Conservation (phyloP, 2,329 filamentous ascomycete species). For the Dendrostoma leiphaemia region DNA sequence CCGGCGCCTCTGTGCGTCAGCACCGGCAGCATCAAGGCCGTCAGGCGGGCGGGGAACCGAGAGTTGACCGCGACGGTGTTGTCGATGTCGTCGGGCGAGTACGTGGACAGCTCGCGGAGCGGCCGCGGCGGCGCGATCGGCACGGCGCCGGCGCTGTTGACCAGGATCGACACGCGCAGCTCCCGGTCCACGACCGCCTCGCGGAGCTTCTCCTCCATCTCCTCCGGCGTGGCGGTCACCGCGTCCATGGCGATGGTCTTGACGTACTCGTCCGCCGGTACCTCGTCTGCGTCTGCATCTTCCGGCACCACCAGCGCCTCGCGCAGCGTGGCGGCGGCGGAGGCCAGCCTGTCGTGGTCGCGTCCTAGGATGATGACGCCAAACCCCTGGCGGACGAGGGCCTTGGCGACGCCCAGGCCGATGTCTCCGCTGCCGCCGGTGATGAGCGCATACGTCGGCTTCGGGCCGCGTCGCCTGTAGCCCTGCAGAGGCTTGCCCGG, state of each 20-base stretch:
- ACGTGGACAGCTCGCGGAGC: conserved; percentile 27
- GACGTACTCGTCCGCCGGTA: conserved; percentile 24
- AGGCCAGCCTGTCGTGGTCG: conserved; percentile 27
- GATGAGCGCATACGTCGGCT: conserved; percentile 30
- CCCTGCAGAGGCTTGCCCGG: conserved; percentile 22
- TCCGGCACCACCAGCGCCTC: background rate
- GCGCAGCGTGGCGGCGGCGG: conserved; percentile 25
- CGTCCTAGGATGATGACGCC: conserved; percentile 32
- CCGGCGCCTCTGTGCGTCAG: conserved; percentile 19
- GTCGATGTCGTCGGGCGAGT: conserved; percentile 29
- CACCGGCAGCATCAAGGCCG: conserved; percentile 28
- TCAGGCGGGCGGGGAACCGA: conserved; percentile 34
- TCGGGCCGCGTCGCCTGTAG: conserved; percentile 24
- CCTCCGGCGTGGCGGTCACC: conserved; percentile 26
- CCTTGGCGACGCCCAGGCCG: conserved; percentile 31
- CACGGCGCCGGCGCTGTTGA: conserved; percentile 33
- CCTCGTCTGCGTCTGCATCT: background rate
- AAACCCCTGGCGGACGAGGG: conserved; percentile 32
- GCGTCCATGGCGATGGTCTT: conserved; percentile 30
- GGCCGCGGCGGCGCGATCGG: conserved; percentile 24
- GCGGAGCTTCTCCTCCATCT: conserved; percentile 24
- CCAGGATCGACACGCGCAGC: conserved; percentile 29
- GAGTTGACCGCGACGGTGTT: conserved; percentile 31
- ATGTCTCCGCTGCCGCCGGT: conserved; percentile 35
- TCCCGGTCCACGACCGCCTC: conserved; percentile 19